Base-by-base conservation (phyloP, 2,329 filamentous ascomycete species). In the Fusarium coicis region DNA sequence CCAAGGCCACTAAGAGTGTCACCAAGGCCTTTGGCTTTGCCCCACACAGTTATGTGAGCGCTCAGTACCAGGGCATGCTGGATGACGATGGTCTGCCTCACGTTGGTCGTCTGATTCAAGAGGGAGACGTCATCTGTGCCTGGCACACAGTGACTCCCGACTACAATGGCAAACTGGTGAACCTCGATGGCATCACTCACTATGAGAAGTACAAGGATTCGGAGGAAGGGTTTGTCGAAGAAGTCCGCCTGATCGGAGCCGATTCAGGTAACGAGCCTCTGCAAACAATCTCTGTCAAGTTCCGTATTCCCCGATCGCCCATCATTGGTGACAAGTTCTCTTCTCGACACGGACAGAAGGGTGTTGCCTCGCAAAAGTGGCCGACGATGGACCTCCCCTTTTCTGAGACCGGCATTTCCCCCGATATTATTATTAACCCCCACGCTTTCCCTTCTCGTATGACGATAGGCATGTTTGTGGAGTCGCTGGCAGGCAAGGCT, bases 391-490 rank as follows among this genome's bases (percentile, higher is more conserved):
- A 98, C 81, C 96, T 99, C 93, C 96, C 96, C 7, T 99, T 98
- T 84, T 95, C 94, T 6, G 96, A 99, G 84, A 93, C 93, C 10
- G 96, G 96, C 60, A 98, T 99, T 69, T 95, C 98, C 80, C 96
- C 96, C 15, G 96, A 99, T 83, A 88, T 97, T 78, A 99, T 99
- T 83, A 99, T 99, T 87, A 99, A 99, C 85, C 96, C 96, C 44
- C 96, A 99, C 88, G 96, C 96, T 80, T 99, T 99, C 88, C 96
- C 96, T 12, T 98, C 96, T 50, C 95, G 96, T 84, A 99, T 99
- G 96, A 99, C 96, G 26, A 99, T 99, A 80, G 96, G 96, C 80
- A 98, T 98, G 94, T 98, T 99, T 83, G 91, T 99, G 80, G 96
- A 99, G 85, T 98, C 95, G 10, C 88, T 99, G 58, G 96, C 96